Evolutionary conservation across 257 asterid species (phyloP).

Genomic region (Haberlea rhodopensis): DNA sequence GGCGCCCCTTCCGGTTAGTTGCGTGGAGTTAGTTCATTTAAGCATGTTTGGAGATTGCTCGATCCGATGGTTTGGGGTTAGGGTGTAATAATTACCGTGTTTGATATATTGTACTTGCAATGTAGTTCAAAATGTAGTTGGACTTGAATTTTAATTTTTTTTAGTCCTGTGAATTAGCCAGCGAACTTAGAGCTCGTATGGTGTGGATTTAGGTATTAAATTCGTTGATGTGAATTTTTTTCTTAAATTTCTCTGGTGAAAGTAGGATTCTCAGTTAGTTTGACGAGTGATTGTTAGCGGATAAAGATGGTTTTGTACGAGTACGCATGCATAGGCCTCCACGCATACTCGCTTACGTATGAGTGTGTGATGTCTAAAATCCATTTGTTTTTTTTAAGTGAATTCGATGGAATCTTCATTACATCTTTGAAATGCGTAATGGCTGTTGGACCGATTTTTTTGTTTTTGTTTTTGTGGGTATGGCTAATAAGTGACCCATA

Average conservation of each 20-base stretch:
- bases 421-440: conserved; percentile 17
- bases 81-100: conserved; percentile 9
- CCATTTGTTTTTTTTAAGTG: conserved; percentile 3
- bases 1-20: conserved; percentile 65
- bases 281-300: conserved; percentile 5
- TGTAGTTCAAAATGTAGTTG: conserved; percentile 13
- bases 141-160: background rate
- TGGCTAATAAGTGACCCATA: background rate
- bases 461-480: background rate
- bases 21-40: conserved; percentile 9
- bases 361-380: background rate
- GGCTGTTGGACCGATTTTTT: conserved; percentile 7
- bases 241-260: background rate
- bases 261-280: background rate
- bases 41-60: conserved; percentile 15
- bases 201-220: conserved; percentile 7
- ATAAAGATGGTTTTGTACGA: background rate
- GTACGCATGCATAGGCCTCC: background rate
- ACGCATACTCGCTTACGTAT: background rate
- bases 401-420: background rate
- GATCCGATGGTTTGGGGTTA: conserved; percentile 36
- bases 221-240: no score
- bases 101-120: conserved; percentile 20
- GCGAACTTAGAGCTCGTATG: conserved; percentile 19
- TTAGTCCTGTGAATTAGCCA: background rate